Base-by-base conservation (phyloP, 2,329 filamentous ascomycete species). In the Fusarium nanum region DNA sequence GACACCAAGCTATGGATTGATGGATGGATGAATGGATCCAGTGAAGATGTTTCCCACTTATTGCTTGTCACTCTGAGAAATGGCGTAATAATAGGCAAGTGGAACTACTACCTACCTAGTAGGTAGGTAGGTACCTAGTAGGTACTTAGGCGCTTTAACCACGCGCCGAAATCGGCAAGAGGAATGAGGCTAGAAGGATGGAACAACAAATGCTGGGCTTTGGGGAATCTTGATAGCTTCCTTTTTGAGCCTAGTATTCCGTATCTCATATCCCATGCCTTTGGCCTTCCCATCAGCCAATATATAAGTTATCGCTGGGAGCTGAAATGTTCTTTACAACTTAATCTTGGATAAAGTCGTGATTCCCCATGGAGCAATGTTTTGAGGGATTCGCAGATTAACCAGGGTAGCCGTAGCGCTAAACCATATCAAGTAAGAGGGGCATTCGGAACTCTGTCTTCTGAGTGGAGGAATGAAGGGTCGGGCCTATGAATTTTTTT, bases 361-460 rank as follows among this genome's bases (percentile, higher is more conserved):
- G 45, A 55, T 27, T 50, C 34, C 34, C 32, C 30, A 18, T 41
- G 37, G 37, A 52, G 37, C 60, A 66, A 25, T 53, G 30, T 40
- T 27, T 58, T 27, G 22, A 45, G 37, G 23, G 49, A 60, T 25
- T 65, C 42, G 40, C 27, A 52, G 20, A 27, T 37, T 13, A 18
- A 23, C 9, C 16, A 60, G 18, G 22, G 14, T 34, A 34, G 32
- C 20, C 27, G 41, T 20, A 3, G 27, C 62, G 65, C 77, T 79
- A 80, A 67, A 28, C 78, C 68, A 4, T 20, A 75, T 54, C 8
- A 12, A 62, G 78, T 72, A 79, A 72, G 78, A 78, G 77, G 78
- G 77, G 77, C 69, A 76, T n/a, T 37, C 32, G 16, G 57, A 32
- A 47, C 60, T 48, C 55, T 48, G 57, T 37, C 45, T 46, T 67